Evolutionary conservation across 2,329 filamentous ascomycete species (phyloP).

Genomic region (Fulvia fulva): DNA sequence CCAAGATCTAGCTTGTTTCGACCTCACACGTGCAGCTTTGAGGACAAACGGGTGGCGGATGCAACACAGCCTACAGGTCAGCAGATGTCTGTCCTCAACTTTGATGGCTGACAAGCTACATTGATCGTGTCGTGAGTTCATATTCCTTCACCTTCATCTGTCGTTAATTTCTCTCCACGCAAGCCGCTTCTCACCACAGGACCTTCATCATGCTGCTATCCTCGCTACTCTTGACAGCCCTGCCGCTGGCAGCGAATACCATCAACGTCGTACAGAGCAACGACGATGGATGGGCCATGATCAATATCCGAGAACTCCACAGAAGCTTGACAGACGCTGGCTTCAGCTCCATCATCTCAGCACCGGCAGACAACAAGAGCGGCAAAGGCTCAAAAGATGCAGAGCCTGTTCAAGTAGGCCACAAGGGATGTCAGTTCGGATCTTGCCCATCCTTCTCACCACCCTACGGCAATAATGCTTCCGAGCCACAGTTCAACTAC

Average conservation of each 20-base stretch:
- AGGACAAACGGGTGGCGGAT: not conserved
- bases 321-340: slow-evolving; percentile 52
- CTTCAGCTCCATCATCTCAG: slow-evolving; percentile 61
- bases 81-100: not conserved
- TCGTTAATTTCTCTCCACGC: not conserved
- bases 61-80: not conserved
- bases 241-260: slow-evolving; percentile 8
- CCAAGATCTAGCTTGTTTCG: not conserved
- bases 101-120: not conserved
- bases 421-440: slow-evolving; percentile 53
- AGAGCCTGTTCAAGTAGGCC: slow-evolving; percentile 15
- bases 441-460: slow-evolving; percentile 58
- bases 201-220: not conserved
- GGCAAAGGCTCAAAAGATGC: slow-evolving; percentile 45
- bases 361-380: slow-evolving; percentile 63
- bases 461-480: slow-evolving; percentile 54
- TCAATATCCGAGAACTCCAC: slow-evolving; percentile 60
- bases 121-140: not conserved
- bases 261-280: slow-evolving; percentile 61
- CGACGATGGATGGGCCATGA: slow-evolving; percentile 71
- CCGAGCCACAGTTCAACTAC: slow-evolving; percentile 58
- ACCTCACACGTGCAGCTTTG: not conserved
- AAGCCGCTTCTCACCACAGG: not conserved
- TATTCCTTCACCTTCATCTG: not conserved
- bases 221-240: not conserved